These are phyloP conservation scores for Thelonectria blattea DNA, from an alignment of 2,329 filamentous ascomycete genomes.

Conservation along the genomic window DNA sequence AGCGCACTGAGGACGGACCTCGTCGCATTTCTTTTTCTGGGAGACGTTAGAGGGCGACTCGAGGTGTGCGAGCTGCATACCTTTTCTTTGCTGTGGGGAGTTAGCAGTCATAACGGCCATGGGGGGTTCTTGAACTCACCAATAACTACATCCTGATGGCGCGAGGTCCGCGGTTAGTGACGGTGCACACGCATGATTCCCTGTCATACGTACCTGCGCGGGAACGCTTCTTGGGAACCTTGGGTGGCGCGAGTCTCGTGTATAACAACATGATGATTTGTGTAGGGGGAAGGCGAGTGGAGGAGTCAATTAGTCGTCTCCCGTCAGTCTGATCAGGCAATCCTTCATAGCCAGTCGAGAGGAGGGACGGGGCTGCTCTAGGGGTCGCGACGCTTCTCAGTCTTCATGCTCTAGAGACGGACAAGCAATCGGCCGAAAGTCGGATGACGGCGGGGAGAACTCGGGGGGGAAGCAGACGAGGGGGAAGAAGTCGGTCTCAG, in stretches of 20 bases:
- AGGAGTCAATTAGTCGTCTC: constrained; percentile 29
- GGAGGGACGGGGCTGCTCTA: neutral
- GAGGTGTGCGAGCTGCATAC: constrained; percentile 1
- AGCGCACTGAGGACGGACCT: constrained; percentile 55
- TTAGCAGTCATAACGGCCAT: constrained; percentile 4
- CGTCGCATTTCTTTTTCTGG: constrained; percentile 65
- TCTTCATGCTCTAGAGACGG: constrained; percentile 5
- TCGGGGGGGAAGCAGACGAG: constrained; percentile 5
- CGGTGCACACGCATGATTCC: constrained; percentile 31
- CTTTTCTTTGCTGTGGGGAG: constrained; percentile 21
- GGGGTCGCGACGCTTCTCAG: neutral
- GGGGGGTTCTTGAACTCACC: constrained; percentile 46
- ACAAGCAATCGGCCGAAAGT: constrained; percentile 8
- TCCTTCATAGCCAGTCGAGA: constrained; percentile 21
- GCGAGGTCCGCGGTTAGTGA: constrained; percentile 40
- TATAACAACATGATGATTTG: constrained; percentile 59
- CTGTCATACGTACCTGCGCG: constrained; percentile 42
- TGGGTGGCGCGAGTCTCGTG: constrained; percentile 61
- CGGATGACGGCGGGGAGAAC: constrained; percentile 18
- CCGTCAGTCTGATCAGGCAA: constrained; percentile 25
- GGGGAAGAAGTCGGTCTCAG: constrained; percentile 1
- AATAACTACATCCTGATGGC: constrained; percentile 56
- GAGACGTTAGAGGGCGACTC: neutral
- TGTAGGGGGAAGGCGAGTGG: constrained; percentile 28
- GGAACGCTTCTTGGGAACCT: constrained; percentile 62